Base-by-base conservation (phyloP, 768 basidiomycete genomes). In the Trichaptum fuscoviolaceum region DNA sequence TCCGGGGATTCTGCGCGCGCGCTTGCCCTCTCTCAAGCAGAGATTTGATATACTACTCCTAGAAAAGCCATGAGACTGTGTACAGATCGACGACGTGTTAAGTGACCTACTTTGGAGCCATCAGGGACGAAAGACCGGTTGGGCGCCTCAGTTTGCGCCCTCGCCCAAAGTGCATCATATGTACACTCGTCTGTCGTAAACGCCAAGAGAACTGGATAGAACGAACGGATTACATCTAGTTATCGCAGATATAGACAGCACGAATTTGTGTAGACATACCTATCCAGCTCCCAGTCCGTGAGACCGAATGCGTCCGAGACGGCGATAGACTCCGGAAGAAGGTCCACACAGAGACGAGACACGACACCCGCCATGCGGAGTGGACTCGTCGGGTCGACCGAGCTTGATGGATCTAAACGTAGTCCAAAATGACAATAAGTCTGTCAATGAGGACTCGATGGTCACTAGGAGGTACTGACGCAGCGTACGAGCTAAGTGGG, bases 231-330 rank as follows among this genome's bases (percentile, higher is more conserved):
- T 0, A 20, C 1, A 15, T 23, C 0, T 30, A 3, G 24, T 30
- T 57, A n/a, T n/a, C n/a, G n/a, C 35, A 3, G 17, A 35, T 18
- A 36, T n/a, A 25, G 17, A 59, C 0, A 7, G 10, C 63, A 9
- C 0, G n/a, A n/a, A 8, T 30, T 26, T 59, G 66, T n/a, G n/a
- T 27, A 8, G 2, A 71, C 78, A 18, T 62, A 86, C 86, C 87
- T 89, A 69, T 91, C 84, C 20, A 92, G 76, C 63, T 90, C 85
- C 87, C 88, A 92, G 70, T 92, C 90, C 0, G 84, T 81, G 70
- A 90, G 90, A 0, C 85, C 87, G 72, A 93, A 91, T 2, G 88
- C 85, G 72, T 93, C 91, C 6, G 82, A 86, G 64, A 92, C 75
- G 0, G 86, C 88, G 64, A 92, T 84, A 6, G 83, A 83, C 66